Base-by-base conservation (phyloP, 106 monocot genomes). In the Dioscorea dumetorum region DNA sequence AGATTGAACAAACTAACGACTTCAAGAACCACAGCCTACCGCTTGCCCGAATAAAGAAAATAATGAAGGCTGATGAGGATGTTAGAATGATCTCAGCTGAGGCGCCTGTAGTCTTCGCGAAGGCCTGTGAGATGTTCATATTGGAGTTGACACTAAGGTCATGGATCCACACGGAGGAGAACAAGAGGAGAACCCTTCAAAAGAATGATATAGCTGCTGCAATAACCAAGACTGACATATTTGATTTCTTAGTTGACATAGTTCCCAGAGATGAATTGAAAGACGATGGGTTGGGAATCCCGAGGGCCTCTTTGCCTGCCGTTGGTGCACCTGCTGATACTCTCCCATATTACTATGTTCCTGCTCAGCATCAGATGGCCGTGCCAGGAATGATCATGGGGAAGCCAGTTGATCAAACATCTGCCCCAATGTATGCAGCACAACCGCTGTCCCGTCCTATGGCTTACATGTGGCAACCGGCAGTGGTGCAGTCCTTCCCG, bases 211-310 rank as follows among this genome's bases (percentile, higher is more conserved):
- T 91, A 14, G 81, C 81, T 15, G 81, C 91, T 15, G 90, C 86
- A 11, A 79, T 90, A 50, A 80, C 75, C 8, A 71, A 80, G 33
- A 90, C 86, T 12, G 90, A 90, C 67, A 86, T 86, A 53, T 90
- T 90, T 57, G 90, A 90, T 34, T 90, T 90, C 70, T 61, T 90
- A 22, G 86, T 90, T 12, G 91, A 91, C 73, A 87, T 91, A 22
- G 84, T 91, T 14, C 87, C 82, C 2, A 81, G 84, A 31, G 91
- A 91, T 60, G 78, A 81, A 58, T 32, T 91, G 61, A 91, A 84
- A 68, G 91, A 87, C 31, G 91, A 84, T 34, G 79, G 84, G 8
- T 62, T 88, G 15, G 82, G 82, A 67, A 72, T 80, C 49, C 24
- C 68, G 0, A 72, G 77, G 22, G 72, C 71, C 22, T 49, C 78